These are phyloP conservation scores for Syncephalastrum monosporum DNA, from an alignment of 371 early-diverging fungal species.

Conservation along the genomic window DNA sequence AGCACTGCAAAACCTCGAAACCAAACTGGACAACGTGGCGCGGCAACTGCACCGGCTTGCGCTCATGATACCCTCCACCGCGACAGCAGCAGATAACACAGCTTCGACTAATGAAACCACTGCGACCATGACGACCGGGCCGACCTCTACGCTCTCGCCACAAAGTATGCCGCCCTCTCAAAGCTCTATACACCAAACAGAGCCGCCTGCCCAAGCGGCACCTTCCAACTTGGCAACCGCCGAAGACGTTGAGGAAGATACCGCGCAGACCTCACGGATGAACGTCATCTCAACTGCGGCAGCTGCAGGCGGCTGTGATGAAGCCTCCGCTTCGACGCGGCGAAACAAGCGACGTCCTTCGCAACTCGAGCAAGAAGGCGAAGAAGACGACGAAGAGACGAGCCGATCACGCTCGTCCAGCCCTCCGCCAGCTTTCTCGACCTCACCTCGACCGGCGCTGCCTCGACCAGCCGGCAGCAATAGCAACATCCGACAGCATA, in stretches of 20 bases:
- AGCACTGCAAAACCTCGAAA: constrained; percentile 21
- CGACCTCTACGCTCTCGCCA: background rate
- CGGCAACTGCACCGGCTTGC: constrained; percentile 14
- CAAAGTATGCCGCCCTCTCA: background rate
- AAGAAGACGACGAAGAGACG: background rate
- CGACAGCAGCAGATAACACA: background rate
- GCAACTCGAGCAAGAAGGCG: background rate
- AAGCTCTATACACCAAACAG: no score
- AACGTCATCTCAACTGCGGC: no score
- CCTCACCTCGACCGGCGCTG: constrained; percentile 8
- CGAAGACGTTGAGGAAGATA: no score
- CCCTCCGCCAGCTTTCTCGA: constrained; percentile 34
- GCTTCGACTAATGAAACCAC: background rate
- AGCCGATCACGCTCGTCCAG: constrained; percentile 5
- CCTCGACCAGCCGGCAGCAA: constrained; percentile 2
- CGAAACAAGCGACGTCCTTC: background rate
- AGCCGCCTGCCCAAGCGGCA: background rate
- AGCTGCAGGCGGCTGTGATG: background rate
- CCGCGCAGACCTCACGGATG: background rate
- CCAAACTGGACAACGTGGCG: constrained; percentile 30
- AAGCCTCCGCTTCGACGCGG: background rate
- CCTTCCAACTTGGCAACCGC: background rate
- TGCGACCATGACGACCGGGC: background rate
- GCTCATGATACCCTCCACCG: constrained; percentile 1
- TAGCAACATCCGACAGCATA: constrained; percentile 1